Evolutionary conservation across 495 filamentous ascomycete genomes (phyloP).

Genomic region (Entonaema liquescens): DNA sequence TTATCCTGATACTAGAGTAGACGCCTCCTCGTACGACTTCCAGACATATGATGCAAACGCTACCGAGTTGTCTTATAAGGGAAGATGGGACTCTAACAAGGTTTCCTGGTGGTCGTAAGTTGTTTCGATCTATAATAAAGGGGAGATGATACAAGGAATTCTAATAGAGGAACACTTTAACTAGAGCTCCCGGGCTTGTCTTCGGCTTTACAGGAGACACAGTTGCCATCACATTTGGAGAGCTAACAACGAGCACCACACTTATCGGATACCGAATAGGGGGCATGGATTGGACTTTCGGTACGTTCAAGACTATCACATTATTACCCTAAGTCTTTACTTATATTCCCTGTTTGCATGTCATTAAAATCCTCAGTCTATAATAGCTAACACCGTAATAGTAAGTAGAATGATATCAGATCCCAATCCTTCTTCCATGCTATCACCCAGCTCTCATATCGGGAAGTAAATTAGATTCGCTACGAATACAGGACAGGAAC

Average conservation of each 20-base stretch:
- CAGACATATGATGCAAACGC: constrained; percentile 64
- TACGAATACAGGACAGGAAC: not conserved
- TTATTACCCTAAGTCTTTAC: not conserved
- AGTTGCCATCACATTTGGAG: constrained; percentile 70
- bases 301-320: not conserved
- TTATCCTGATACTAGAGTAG: constrained; percentile 59
- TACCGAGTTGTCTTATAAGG: constrained; percentile 72
- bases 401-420: not conserved
- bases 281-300: constrained; percentile 71
- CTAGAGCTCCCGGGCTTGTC: constrained; percentile 67
- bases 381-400: not conserved
- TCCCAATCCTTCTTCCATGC: not conserved
- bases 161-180: constrained; percentile 4
- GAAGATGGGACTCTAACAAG: constrained; percentile 72
- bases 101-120: constrained; percentile 72
- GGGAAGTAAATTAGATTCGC: not conserved
- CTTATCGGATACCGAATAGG: constrained; percentile 70
- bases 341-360: not conserved
- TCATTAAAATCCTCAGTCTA: not conserved
- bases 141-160: not conserved
- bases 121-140: not conserved
- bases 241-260: constrained; percentile 62
- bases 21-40: constrained; percentile 49
- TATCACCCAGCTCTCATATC: not conserved
- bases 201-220: constrained; percentile 71